phyloP scores from a whole-genome alignment of 1,284 basidiomycete species.

The Sanghuangporus weigelae region DNA sequence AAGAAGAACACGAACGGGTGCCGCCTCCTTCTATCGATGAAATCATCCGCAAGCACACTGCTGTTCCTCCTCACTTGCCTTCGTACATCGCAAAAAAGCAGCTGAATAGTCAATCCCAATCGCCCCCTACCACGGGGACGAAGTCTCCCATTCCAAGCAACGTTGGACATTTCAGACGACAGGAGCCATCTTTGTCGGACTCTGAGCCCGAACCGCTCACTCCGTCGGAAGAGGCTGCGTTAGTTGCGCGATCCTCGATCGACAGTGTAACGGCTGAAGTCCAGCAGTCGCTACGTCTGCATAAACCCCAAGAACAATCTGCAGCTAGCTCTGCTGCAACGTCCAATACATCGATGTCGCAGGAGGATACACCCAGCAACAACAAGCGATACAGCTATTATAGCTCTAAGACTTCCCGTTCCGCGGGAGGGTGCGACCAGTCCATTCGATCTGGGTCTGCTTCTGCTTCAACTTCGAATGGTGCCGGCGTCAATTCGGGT shows the following conservation, averaged over 20 bases:
- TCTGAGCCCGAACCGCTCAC: conserved; percentile 24
- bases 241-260: conserved; percentile 70
- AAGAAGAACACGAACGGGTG: not conserved
- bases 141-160: conserved; percentile 33
- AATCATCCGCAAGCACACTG: conserved; percentile 17
- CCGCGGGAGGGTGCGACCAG: conserved; percentile 11
- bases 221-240: conserved; percentile 53
- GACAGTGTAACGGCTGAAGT: conserved; percentile 82
- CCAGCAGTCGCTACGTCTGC: conserved; percentile 44
- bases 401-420: conserved; percentile 6
- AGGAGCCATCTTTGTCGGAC: conserved; percentile 2
- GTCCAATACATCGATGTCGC: not conserved
- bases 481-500: not conserved
- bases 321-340: not conserved
- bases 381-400: conserved; percentile 2
- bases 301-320: conserved; percentile 32
- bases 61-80: not conserved
- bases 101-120: conserved; percentile 41
- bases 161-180: conserved; percentile 18
- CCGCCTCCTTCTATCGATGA: conserved; percentile 20
- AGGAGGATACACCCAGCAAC: not conserved
- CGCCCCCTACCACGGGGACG: conserved; percentile 37
- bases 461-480: conserved; percentile 9
- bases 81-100: conserved; percentile 33
- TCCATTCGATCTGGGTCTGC: conserved; percentile 14